Evolutionary conservation across 331 rosid species (phyloP).

Genomic region (Saraca asoca): DNA sequence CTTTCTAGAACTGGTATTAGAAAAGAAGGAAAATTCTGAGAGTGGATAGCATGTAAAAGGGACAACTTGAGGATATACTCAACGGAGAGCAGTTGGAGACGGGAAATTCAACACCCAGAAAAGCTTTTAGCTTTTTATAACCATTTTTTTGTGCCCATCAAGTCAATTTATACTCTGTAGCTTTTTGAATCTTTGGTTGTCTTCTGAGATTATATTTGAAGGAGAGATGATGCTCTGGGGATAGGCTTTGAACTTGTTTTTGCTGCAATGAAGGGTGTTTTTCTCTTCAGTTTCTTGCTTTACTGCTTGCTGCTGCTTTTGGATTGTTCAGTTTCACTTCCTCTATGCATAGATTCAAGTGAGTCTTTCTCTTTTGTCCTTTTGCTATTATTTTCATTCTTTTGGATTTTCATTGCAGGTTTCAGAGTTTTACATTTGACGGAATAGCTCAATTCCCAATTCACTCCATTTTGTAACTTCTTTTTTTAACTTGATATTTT

Average conservation of each 20-base stretch:
- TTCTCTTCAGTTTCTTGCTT: slow-evolving; percentile 39
- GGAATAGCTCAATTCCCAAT: slow-evolving; percentile 4
- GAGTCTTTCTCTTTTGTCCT: slow-evolving; percentile 31
- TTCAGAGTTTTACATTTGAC: slow-evolving; percentile 4
- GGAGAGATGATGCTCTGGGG: slow-evolving; percentile 30
- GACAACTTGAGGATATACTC: slow-evolving; percentile 20
- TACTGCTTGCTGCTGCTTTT: slow-evolving; percentile 58
- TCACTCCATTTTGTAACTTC: slow-evolving; percentile 13
- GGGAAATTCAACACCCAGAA: slow-evolving; percentile 29
- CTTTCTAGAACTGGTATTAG: slow-evolving; percentile 29
- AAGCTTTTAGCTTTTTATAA: slow-evolving; percentile 1
- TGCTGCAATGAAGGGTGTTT: slow-evolving; percentile 54
- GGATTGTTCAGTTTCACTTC: slow-evolving; percentile 59
- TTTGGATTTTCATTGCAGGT: slow-evolving; percentile 1
- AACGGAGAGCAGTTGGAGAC: slow-evolving; percentile 27
- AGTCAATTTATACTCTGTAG: slow-evolving; percentile 29
- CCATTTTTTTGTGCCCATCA: neutral
- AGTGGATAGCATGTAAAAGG: slow-evolving; percentile 16
- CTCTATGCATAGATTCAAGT: slow-evolving; percentile 83
- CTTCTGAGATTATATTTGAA: slow-evolving; percentile 25
- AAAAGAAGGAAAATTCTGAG: neutral
- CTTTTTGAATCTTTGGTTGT: slow-evolving; percentile 3
- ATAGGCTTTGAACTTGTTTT: slow-evolving; percentile 21
- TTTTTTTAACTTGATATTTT: neutral
- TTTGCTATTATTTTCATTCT: neutral